Percentiles rank a stretch among this genome's conserved stretches.
Evolutionary conservation across 23 red algal genomes (phyloP).

Genomic region (Gracilaria vermiculophylla): DNA sequence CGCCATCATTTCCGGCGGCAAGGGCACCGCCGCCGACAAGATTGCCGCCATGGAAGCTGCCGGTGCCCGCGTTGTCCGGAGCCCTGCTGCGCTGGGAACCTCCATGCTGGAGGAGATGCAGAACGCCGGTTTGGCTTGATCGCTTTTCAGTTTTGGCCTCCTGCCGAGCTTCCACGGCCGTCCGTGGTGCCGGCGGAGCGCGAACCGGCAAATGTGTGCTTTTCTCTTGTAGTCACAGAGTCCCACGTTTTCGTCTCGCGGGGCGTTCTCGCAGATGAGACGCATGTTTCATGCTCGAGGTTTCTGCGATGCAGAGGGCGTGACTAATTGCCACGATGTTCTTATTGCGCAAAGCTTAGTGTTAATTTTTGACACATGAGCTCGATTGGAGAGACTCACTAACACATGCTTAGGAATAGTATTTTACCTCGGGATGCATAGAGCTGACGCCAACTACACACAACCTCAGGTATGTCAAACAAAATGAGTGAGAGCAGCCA

Average conservation of each 20-base stretch:
- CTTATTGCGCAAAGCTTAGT: too few species aligned
- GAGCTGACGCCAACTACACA: too few species aligned
- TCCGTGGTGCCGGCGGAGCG: too few species aligned
- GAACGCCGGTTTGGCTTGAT: constrained; percentile 44
- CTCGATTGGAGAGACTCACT: neutral
- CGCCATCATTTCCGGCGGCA: constrained; percentile 94
- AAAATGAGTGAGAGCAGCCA: neutral
- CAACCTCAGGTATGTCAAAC: too few species aligned
- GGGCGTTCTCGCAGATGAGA: too few species aligned
- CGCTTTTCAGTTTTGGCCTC: neutral
- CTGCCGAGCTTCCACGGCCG: too few species aligned
- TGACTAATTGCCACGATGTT: too few species aligned
- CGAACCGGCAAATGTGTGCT: neutral
- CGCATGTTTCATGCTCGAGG: too few species aligned
- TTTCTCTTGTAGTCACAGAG: neutral
- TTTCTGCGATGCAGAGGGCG: too few species aligned
- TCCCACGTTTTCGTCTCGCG: too few species aligned
- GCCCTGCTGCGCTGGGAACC: constrained; percentile 78
- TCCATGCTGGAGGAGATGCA: constrained; percentile 80
- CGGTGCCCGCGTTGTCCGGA: constrained; percentile 79
- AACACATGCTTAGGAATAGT: neutral
- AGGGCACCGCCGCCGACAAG: constrained; percentile 92
- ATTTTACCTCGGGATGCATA: neutral
- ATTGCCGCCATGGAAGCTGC: constrained; percentile 85
- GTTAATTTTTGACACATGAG: too few species aligned